Evolutionary conservation across 192 early-diverging fungal genomes (phyloP).

Genomic region (Mortierella alpina): DNA sequence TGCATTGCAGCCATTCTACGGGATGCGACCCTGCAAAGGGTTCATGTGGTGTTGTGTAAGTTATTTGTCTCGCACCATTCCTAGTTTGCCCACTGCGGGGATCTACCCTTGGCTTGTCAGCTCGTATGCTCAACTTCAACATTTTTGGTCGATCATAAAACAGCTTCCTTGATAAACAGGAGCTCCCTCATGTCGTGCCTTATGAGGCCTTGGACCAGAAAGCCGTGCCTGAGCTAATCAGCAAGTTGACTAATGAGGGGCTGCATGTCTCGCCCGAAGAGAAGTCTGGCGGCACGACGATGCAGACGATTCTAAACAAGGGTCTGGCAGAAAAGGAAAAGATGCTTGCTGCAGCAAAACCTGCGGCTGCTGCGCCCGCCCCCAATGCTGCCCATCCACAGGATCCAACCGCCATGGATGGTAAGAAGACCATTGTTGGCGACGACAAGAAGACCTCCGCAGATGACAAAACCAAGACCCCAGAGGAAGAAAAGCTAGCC

Average conservation of each 20-base stretch:
- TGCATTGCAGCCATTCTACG: conserved; percentile 25
- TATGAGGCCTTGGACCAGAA: conserved; percentile 14
- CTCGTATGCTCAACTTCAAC: background rate
- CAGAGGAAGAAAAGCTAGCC: too few species aligned
- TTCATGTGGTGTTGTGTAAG: conserved; percentile 56
- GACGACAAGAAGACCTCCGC: background rate
- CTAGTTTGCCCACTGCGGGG: background rate
- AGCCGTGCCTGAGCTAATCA: conserved; percentile 2
- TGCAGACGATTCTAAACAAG: conserved; percentile 14
- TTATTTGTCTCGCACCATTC: background rate
- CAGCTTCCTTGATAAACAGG: conserved; percentile 32
- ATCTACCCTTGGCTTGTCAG: background rate
- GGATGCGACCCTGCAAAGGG: conserved; percentile 59
- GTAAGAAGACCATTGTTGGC: background rate
- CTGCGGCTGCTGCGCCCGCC: background rate
- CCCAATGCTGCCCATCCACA: background rate
- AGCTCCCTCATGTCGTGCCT: conserved; percentile 28
- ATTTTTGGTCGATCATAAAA: background rate
- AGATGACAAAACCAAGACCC: too few species aligned
- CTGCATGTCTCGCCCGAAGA: conserved; percentile 32
- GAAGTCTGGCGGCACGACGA: background rate
- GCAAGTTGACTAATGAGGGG: conserved; percentile 19
- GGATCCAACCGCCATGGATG: background rate
- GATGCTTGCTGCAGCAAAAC: conserved; percentile 4
- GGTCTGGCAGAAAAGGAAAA: conserved; percentile 25